Evolutionary conservation across 768 basidiomycete species (phyloP), one percentile per base, ranked within the genome.

Genomic region (Mycena galericulata): DNA sequence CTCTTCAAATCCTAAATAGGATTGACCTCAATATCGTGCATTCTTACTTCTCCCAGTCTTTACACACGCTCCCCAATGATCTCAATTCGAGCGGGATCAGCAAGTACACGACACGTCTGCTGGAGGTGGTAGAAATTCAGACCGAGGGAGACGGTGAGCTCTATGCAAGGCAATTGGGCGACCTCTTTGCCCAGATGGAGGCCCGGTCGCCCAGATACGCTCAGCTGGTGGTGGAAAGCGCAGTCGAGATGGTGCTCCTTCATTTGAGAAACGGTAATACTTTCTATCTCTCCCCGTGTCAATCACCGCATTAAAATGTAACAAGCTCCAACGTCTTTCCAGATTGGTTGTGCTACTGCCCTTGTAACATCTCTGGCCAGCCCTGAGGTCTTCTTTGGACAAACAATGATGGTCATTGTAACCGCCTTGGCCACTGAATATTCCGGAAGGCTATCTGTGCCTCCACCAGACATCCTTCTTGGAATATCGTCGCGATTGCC

Each of bases 401-500:
- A 91, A 14, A 93, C 92, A 1, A 74, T 88, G 38, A 84, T 91
- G 75, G 86, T 92, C 22, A 84, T 95, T n/a, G 73, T 85, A n/a
- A 82, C 89, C 11, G 94, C 94, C 3, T 77, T 92, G 43, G 83
- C 88, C n/a, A 86, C 85, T 65, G 92, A 93, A 75, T 87, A 88
- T 70, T 85, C 85, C 56, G 83, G 84, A 24, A 80, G 79, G 51
- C 74, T 88, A 49, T 79, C 89, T n/a, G 76, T 88, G 38, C 74
- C 88, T 10, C 88, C 90, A 1, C 53, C 72, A 49, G 82, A 84
- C 34, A 75, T 90, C 53, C 78, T 93, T 43, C 76, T 79, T 43
- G 82, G 87, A 45, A 64, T 90, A 73, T 76, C 84, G 18, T 63
- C 59, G 4, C 80, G 84, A 50, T 69, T 92, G 11, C 63, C 71